Evolutionary conservation across 306 rosid genomes (phyloP), one percentile per base, ranked within the genome.

Genomic region (Luffa acutangula): DNA sequence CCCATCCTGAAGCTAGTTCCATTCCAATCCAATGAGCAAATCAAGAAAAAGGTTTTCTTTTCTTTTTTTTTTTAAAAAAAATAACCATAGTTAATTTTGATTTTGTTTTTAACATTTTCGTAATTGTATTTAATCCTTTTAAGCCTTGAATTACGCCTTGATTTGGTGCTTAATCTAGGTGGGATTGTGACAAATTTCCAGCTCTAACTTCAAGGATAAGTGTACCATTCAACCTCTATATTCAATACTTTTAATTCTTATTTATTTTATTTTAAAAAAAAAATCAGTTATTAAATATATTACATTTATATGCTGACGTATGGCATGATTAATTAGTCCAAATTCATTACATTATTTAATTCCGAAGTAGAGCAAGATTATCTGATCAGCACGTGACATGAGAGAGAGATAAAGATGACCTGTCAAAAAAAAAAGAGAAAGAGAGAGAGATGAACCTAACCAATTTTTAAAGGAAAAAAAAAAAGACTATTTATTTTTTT

Each of bases 71-170:
- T 57, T 54, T 18, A 58, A 58, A 56, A 2, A 20, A 56, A n/a
- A 25, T 25, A 25, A 58, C 14, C 64, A 8, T 7, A 8, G 64
- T 21, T n/a, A 21, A 58, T 58, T 7, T 15, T 7, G 7, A 8
- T 2, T 57, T 2, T 56, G 0, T 31, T 3, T 60, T 2, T n/a
- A 42, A 70, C 1, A 45, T 8, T 45, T 70, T 41, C 0, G 34
- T 8, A 20, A 21, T 13, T 46, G 33, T 45, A 71, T 66, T 39
- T 67, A 15, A 71, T 45, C 20, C 4, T 11, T 49, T 46, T 73
- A 12, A 73, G 41, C 78, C 78, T 48, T 31, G 45, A 73, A 73
- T 73, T 73, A 73, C 78, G 78, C 78, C 78, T 49, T 73, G 60
- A 73, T 73, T 73, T 73, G 60, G 78, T 73, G 60, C 60, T 34